A percentile compares a stretch with the other conserved stretches of the same genome.
These are phyloP conservation scores for Spirogloea muscicola DNA, from an alignment of 139 green algal species.

Conservation along the genomic window DNA sequence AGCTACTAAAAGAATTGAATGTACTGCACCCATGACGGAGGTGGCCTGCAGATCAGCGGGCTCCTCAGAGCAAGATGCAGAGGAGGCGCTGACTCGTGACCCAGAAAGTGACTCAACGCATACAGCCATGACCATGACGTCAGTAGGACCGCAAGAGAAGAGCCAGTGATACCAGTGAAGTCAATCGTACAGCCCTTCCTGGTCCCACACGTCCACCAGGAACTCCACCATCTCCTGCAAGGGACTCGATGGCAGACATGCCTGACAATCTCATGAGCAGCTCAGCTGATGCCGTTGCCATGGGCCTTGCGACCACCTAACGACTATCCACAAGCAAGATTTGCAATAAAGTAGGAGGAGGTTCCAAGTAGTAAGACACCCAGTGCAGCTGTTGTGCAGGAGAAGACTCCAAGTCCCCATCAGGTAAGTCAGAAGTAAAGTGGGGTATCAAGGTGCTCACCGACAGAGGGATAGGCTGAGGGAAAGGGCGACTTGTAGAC, in stretches of 20 bases:
- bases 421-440: background rate
- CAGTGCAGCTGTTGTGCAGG: background rate
- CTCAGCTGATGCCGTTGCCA: background rate
- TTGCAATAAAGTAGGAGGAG: conserved; percentile 7
- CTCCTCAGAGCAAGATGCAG: too few relatives aligned
- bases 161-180: too few relatives aligned
- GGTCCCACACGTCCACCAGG: conserved; percentile 49
- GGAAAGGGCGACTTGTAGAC: conserved; percentile 35
- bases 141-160: too few relatives aligned
- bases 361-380: background rate
- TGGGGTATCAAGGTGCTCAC: background rate
- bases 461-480: conserved; percentile 30
- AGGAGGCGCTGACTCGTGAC: too few relatives aligned
- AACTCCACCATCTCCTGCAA: conserved; percentile 55
- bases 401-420: background rate
- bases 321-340: background rate
- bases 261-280: background rate
- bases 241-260: background rate
- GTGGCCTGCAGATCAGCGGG: too few relatives aligned
- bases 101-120: too few relatives aligned
- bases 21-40: too few relatives aligned
- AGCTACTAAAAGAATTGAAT: too few relatives aligned
- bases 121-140: too few relatives aligned
- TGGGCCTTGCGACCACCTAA: background rate
- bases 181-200: conserved; percentile 52